These are phyloP conservation scores for Cicer judaicum DNA, from an alignment of 306 rosid species.

Conservation along the genomic window DNA sequence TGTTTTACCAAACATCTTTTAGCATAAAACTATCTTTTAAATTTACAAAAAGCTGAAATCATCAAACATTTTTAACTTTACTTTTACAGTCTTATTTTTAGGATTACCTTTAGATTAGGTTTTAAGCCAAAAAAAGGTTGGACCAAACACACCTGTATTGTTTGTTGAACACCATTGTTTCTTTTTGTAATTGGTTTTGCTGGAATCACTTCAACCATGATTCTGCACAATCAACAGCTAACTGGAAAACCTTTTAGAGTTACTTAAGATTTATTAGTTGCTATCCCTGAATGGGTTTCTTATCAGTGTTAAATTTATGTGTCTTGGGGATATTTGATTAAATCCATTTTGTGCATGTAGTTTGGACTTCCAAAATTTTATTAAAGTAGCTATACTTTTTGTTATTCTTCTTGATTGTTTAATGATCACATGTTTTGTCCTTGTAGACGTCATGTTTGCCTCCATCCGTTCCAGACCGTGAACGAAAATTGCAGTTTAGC, in stretches of 20 bases:
- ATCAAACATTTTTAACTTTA: neutral
- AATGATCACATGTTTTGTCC: slow-evolving; percentile 32
- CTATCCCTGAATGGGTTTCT: slow-evolving; percentile 18
- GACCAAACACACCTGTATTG: neutral
- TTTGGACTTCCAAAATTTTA: slow-evolving; percentile 21
- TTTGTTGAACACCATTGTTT: slow-evolving; percentile 24
- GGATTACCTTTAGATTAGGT: neutral
- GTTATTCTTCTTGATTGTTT: slow-evolving; percentile 1
- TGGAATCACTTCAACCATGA: slow-evolving; percentile 22
- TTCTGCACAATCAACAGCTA: neutral
- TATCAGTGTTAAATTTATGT: slow-evolving; percentile 6
- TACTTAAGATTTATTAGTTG: slow-evolving; percentile 16
- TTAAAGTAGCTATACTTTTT: slow-evolving; percentile 29
- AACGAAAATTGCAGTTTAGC: slow-evolving; percentile 76
- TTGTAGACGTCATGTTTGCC: slow-evolving; percentile 82
- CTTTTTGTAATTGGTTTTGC: slow-evolving; percentile 9
- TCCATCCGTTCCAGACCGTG: slow-evolving; percentile 63
- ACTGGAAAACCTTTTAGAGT: slow-evolving; percentile 13
- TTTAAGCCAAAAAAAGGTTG: neutral
- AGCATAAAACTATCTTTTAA: neutral
- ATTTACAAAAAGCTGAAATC: neutral
- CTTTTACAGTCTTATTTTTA: neutral
- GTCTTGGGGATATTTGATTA: slow-evolving; percentile 32
- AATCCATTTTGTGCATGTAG: slow-evolving; percentile 11
- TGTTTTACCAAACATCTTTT: neutral